Percentiles rank a stretch among this genome's conserved stretches.
Evolutionary conservation across 2,329 filamentous ascomycete genomes (phyloP).

Genomic region (Penicillium polonicum): DNA sequence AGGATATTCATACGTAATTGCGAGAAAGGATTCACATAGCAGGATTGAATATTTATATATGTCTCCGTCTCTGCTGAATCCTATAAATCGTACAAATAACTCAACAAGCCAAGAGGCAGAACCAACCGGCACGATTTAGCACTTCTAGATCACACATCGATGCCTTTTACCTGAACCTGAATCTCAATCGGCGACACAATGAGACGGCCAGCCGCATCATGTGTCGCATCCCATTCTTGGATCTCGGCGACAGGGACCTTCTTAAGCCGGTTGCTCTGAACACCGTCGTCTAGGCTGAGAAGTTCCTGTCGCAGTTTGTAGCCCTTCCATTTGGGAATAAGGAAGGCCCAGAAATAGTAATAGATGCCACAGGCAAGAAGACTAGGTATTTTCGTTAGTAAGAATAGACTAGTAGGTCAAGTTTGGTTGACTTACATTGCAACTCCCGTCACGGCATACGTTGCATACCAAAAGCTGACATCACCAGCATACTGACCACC

Average conservation of each 20-base stretch:
- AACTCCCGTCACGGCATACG: slow-evolving; percentile 64
- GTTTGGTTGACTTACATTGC: slow-evolving; percentile 53
- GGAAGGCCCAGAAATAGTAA: slow-evolving; percentile 58
- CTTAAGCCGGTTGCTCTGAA: slow-evolving; percentile 50
- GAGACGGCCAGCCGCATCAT: slow-evolving; percentile 48
- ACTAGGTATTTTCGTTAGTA: slow-evolving; percentile 31
- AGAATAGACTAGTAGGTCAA: background rate
- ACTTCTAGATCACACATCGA: background rate
- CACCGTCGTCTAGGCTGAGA: slow-evolving; percentile 50
- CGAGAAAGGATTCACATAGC: background rate
- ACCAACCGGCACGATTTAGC: background rate
- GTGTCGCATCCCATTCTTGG: slow-evolving; percentile 56
- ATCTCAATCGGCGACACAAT: background rate
- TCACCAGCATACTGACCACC: slow-evolving; percentile 60
- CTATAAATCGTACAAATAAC: background rate
- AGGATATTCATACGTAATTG: too few relatives aligned
- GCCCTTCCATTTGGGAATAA: slow-evolving; percentile 52
- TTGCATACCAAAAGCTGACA: slow-evolving; percentile 72
- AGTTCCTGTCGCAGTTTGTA: slow-evolving; percentile 59
- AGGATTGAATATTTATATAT: background rate
- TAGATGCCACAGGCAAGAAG: slow-evolving; percentile 56
- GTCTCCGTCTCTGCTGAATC: background rate
- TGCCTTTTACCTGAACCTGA: background rate
- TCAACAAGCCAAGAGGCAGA: background rate
- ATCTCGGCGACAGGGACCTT: slow-evolving; percentile 54